These are phyloP conservation scores for Marsdenia floribunda DNA, from an alignment of 257 asterid genomes.

Conservation along the genomic window DNA sequence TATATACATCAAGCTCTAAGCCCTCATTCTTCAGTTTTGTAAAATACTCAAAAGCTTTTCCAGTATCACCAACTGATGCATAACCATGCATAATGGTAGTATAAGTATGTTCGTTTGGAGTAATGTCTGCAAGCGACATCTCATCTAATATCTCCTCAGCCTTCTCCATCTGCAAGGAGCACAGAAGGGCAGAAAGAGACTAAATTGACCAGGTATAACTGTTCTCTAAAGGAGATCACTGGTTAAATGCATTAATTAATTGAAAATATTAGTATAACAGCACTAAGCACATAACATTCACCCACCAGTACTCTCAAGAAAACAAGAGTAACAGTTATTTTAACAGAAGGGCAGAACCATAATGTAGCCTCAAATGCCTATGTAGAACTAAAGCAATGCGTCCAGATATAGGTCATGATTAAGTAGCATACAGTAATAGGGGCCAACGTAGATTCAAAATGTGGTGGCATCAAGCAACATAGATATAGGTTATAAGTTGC, in stretches of 20 bases:
- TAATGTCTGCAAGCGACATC: conserved; percentile 79
- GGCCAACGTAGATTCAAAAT: not conserved
- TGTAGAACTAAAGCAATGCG: not conserved
- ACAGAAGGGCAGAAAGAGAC: conserved; percentile 4
- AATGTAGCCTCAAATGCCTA: not conserved
- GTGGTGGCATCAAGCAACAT: not conserved
- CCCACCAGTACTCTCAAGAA: not conserved
- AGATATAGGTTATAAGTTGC: not conserved
- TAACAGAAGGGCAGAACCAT: not conserved
- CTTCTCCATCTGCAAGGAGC: conserved; percentile 69
- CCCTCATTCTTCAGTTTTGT: conserved; percentile 76
- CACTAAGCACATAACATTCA: not conserved
- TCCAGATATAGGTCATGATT: not conserved
- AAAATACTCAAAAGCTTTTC: conserved; percentile 91
- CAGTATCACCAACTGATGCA: conserved; percentile 94
- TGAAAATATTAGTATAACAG: not conserved
- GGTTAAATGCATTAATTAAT: not conserved
- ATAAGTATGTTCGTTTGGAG: conserved; percentile 86
- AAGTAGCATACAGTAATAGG: not conserved
- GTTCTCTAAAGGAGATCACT: not conserved
- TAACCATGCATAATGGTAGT: conserved; percentile 94
- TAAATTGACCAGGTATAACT: not conserved
- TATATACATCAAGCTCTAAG: conserved; percentile 77
- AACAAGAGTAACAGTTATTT: not conserved
- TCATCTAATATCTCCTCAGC: conserved; percentile 72